A percentile compares a stretch with the other conserved stretches of the same genome.
phyloP scores from a whole-genome alignment of 2,329 filamentous ascomycete species.

The Claviceps pazoutovae region DNA sequence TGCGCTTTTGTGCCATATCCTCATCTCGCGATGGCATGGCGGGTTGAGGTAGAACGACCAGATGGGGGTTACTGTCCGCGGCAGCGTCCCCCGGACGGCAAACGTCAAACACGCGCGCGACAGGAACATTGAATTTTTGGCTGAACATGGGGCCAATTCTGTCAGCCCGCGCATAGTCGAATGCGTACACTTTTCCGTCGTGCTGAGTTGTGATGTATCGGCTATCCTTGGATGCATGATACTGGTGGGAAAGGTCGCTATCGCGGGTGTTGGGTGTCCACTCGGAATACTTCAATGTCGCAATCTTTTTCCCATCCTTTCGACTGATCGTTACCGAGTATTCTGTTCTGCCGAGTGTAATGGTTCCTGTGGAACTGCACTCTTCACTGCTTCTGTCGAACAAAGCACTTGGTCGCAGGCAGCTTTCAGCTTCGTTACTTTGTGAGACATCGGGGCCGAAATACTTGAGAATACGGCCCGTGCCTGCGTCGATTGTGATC shows the following conservation, averaged over 20 bases:
- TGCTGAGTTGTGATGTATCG: conserved; percentile 80
- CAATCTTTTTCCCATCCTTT: conserved; percentile 59
- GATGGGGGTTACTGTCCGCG: conserved; percentile 51
- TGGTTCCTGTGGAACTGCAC: conserved; percentile 65
- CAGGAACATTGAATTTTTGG: conserved; percentile 59
- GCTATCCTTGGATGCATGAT: conserved; percentile 65
- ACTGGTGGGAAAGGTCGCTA: conserved; percentile 72
- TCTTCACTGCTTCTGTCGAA: conserved; percentile 57
- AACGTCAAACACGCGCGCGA: conserved; percentile 80
- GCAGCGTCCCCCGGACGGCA: conserved; percentile 56
- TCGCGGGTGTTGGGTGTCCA: conserved; percentile 92
- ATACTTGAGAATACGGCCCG: conserved; percentile 67
- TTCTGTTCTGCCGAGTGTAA: conserved; percentile 74
- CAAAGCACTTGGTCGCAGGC: conserved; percentile 52
- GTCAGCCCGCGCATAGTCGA: conserved; percentile 49
- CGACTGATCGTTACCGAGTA: conserved; percentile 82
- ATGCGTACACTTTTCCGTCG: conserved; percentile 71
- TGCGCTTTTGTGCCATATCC: conserved; percentile 36
- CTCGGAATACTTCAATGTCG: conserved; percentile 83
- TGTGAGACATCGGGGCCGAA: conserved; percentile 64
- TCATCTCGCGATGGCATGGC: conserved; percentile 43
- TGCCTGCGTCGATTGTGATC: conserved; percentile 77
- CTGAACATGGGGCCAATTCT: conserved; percentile 46
- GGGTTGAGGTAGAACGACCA: conserved; percentile 80
- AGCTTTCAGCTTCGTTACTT: conserved; percentile 59